Evolutionary conservation across 805 yeast genomes (phyloP).

Genomic region (Cyberlindnera misumaiensis): DNA sequence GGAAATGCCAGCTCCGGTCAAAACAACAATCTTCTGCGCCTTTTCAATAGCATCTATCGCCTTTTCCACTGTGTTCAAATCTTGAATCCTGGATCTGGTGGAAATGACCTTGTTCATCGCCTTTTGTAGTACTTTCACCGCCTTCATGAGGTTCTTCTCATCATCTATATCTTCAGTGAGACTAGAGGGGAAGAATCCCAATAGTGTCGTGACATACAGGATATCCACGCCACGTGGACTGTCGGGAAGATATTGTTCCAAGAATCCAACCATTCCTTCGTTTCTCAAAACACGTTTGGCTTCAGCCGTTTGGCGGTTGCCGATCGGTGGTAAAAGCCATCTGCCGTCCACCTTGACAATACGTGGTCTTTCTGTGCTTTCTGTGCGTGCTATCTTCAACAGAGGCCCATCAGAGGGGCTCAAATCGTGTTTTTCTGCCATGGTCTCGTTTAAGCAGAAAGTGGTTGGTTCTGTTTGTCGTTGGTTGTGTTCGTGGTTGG

Average conservation of each 20-base stretch:
- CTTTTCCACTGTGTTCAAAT: slow-evolving; percentile 52
- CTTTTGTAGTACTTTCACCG: slow-evolving; percentile 47
- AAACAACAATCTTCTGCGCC: slow-evolving; percentile 57
- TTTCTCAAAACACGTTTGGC: slow-evolving; percentile 50
- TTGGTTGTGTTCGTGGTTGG: too few relatives aligned
- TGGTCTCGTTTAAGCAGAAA: too few relatives aligned
- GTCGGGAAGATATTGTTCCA: slow-evolving; percentile 55
- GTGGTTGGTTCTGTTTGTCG: too few relatives aligned
- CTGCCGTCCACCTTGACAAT: slow-evolving; percentile 24
- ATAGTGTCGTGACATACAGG: slow-evolving; percentile 44
- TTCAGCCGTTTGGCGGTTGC: slow-evolving; percentile 37
- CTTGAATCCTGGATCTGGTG: slow-evolving; percentile 47
- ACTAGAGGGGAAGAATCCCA: slow-evolving; percentile 46
- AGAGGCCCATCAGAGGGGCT: too few relatives aligned
- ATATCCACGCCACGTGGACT: slow-evolving; percentile 54
- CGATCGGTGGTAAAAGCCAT: slow-evolving; percentile 29
- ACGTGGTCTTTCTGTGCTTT: background rate
- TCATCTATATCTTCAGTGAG: slow-evolving; percentile 31
- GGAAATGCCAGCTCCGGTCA: slow-evolving; percentile 93
- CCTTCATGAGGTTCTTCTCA: slow-evolving; percentile 37
- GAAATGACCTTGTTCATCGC: slow-evolving; percentile 59
- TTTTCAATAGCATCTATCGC: slow-evolving; percentile 45
- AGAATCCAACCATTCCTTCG: slow-evolving; percentile 53
- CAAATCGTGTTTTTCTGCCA: too few relatives aligned
- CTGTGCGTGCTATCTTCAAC: background rate